Conservation (phyloP, 2,329 filamentous ascomycete species). For the Claviceps capensis region DNA sequence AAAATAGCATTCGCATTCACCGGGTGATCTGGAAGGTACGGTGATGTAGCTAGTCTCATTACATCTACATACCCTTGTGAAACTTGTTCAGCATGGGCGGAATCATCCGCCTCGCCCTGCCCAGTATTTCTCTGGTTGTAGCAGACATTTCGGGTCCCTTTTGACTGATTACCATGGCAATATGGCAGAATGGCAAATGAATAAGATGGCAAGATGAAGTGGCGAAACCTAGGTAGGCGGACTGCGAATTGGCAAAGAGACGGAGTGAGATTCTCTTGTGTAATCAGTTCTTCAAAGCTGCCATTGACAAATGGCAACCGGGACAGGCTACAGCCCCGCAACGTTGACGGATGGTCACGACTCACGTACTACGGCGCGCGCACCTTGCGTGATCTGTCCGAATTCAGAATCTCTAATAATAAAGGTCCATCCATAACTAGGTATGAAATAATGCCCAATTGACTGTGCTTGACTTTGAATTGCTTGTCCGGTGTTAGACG, state of each 20-base stretch:
- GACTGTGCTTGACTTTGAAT: too few species aligned
- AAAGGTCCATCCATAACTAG: background rate
- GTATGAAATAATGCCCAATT: too few species aligned
- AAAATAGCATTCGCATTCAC: too few species aligned
- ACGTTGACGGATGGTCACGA: background rate
- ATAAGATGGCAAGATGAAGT: background rate
- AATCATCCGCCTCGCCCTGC: slow-evolving; percentile 76
- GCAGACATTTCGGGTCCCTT: slow-evolving; percentile 42
- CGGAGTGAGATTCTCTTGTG: background rate
- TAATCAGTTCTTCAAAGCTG: background rate
- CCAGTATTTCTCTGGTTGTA: slow-evolving; percentile 60
- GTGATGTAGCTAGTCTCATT: background rate
- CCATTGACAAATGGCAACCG: background rate
- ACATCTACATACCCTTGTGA: slow-evolving; percentile 60
- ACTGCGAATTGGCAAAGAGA: background rate
- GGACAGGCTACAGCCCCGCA: background rate
- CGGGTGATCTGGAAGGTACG: background rate
- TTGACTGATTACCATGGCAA: slow-evolving; percentile 12
- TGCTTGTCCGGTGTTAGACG: too few species aligned
- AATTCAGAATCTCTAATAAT: background rate
- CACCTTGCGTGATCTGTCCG: background rate
- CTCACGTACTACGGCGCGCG: background rate
- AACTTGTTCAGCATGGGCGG: slow-evolving; percentile 92
- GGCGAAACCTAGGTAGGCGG: background rate
- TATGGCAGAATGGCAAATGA: background rate